Base-by-base conservation (phyloP, 164 flowering plant species). In the Echeveria elegans region DNA sequence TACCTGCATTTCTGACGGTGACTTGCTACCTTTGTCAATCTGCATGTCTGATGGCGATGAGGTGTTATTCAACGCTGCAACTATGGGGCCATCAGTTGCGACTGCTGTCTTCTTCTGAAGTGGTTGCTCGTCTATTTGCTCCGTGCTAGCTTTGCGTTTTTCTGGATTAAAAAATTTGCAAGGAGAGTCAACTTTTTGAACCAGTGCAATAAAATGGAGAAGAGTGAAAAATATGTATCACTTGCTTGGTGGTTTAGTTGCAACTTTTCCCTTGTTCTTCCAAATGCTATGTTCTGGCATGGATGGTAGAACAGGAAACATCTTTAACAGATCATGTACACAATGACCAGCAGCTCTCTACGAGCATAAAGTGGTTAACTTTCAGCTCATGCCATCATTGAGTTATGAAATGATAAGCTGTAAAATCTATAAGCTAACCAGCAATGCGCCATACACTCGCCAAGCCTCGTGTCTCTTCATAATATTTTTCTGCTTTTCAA, bases 391-490 rank as follows among this genome's bases (percentile, higher is more conserved):
- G 32, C 61, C 16, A 56, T 11, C n/a, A 24, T 14, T 56, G 32
- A 12, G 28, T 2, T 47, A 23, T 60, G 23, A 19, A 68, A 37
- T 23, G 15, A 8, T 59, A 43, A 23, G 31, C 59, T 30, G 66
- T 4, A 24, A 19, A 43, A 50, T 56, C 26, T 10, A 24, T 53
- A 30, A 73, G 66, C 86, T 81, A 56, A 94, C 97, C 89, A 87
- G 74, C 69, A 92, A 75, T 68, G 97, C 91, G 18, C 96, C 99
- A 80, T 90, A 90, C 34, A 92, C 97, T 52, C 83, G 85, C 96
- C 96, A 95, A 40, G 99, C 99, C 85, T 95, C 99, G 74, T 83
- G 78, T 78, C 97, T 88, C 85, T 89, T 95, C 77, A 84, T 72
- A 75, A 85, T 89, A 77, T 92, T 89, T 82, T 86, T 92, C 75